Evolutionary conservation across 2,329 filamentous ascomycete genomes (phyloP).

Genomic region (Pseudocercospora eumusae): DNA sequence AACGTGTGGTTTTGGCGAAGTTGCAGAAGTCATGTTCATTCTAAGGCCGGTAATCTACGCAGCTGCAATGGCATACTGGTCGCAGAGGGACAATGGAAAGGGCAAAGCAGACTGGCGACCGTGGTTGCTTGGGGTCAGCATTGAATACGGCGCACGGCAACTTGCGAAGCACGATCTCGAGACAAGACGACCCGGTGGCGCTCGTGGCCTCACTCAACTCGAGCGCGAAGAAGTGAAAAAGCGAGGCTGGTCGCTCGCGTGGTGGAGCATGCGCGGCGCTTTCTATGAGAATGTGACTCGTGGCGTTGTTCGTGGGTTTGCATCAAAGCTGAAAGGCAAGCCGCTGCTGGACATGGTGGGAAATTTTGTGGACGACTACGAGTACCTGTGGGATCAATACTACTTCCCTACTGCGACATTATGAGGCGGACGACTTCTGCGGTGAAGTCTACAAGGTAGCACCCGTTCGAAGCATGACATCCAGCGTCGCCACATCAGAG

Average conservation of each 20-base stretch:
- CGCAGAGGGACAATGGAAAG: slow-evolving; percentile 59
- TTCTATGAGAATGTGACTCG: slow-evolving; percentile 91
- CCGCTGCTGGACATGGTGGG: slow-evolving; percentile 78
- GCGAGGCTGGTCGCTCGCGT: slow-evolving; percentile 84
- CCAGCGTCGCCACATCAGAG: too few species aligned
- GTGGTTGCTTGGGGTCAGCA: slow-evolving; percentile 80
- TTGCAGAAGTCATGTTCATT: slow-evolving; percentile 90
- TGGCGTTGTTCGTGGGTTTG: slow-evolving; percentile 66
- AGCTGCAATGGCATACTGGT: slow-evolving; percentile 71
- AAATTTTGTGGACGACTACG: slow-evolving; percentile 90
- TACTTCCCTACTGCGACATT: slow-evolving; percentile 75
- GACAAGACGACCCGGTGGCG: slow-evolving; percentile 65
- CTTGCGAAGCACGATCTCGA: slow-evolving; percentile 68
- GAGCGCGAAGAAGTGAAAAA: slow-evolving; percentile 88
- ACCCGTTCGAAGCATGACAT: too few species aligned
- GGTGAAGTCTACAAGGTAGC: neutral
- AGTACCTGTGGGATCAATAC: slow-evolving; percentile 97
- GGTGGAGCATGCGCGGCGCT: slow-evolving; percentile 96
- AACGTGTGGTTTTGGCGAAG: slow-evolving; percentile 69
- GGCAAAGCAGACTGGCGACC: slow-evolving; percentile 84
- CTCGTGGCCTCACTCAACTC: slow-evolving; percentile 76
- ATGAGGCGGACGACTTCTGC: slow-evolving; percentile 34
- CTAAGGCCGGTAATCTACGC: slow-evolving; percentile 86
- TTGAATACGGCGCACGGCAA: slow-evolving; percentile 89
- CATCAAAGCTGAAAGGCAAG: slow-evolving; percentile 69